phyloP scores from a whole-genome alignment of 306 rosid species.

The Myrica gale region DNA sequence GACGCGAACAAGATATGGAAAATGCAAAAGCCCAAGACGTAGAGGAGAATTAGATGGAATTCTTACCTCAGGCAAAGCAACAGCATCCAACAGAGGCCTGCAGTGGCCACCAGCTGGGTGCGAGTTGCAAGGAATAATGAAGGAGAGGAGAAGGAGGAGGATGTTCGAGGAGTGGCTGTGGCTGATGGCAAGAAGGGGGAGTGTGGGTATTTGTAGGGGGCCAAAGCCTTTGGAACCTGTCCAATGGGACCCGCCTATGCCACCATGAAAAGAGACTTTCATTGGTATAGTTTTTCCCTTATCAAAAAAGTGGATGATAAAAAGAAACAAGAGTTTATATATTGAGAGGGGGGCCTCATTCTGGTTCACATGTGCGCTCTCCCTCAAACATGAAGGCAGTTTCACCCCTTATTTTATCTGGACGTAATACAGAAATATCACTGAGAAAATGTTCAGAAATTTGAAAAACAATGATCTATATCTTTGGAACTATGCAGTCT shows the following conservation, averaged over 20 bases:
- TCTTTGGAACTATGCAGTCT: background rate
- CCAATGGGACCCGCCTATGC: slow-evolving; percentile 63
- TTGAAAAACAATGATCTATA: background rate
- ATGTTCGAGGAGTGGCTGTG: slow-evolving; percentile 34
- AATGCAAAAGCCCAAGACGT: slow-evolving; percentile 9
- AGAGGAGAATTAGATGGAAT: background rate
- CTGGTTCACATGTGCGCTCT: background rate
- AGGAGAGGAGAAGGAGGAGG: slow-evolving; percentile 24
- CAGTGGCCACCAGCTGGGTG: slow-evolving; percentile 46
- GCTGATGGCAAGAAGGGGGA: slow-evolving; percentile 42
- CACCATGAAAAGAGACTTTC: slow-evolving; percentile 40
- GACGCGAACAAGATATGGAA: slow-evolving; percentile 28
- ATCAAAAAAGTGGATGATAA: background rate
- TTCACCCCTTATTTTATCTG: background rate
- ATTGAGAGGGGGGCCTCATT: background rate
- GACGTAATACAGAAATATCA: background rate
- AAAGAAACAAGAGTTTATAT: background rate
- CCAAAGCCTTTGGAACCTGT: slow-evolving; percentile 58
- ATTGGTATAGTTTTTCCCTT: slow-evolving; percentile 20
- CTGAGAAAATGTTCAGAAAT: too few relatives aligned
- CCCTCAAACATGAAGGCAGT: background rate
- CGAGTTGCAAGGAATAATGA: slow-evolving; percentile 38
- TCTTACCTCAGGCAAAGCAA: slow-evolving; percentile 39
- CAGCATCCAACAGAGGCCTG: slow-evolving; percentile 53
- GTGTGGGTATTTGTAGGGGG: slow-evolving; percentile 72